Conservation (phyloP, 139 green algal species). For the Tetradesmus lagerheimii region DNA sequence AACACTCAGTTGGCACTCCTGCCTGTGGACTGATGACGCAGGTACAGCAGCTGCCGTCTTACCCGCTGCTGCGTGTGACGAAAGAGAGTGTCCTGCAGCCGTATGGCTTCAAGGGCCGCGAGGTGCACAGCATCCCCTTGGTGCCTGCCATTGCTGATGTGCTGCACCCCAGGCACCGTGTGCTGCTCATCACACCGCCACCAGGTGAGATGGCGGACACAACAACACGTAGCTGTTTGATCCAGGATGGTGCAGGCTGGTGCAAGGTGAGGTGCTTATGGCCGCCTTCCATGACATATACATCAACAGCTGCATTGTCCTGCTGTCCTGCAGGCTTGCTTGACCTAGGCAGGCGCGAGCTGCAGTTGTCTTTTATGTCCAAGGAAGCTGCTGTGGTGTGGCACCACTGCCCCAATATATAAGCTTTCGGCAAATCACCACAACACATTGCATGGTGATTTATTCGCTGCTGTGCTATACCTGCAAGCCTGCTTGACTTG, state of each 20-base stretch:
- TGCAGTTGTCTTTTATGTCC: background rate
- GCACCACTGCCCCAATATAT: no score
- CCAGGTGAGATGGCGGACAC: background rate
- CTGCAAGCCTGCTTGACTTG: no score
- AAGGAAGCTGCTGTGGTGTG: conserved; percentile 10
- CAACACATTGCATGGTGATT: no score
- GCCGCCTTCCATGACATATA: no score
- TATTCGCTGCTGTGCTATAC: no score
- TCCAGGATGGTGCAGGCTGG: no score
- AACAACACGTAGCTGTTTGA: background rate
- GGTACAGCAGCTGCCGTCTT: background rate
- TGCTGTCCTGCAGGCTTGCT: background rate
- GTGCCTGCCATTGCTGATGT: conserved; percentile 11
- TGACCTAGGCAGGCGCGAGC: background rate
- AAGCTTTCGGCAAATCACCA: no score
- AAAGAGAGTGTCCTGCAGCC: background rate
- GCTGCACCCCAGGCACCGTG: background rate
- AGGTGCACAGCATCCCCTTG: conserved; percentile 1
- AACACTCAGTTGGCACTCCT: no score
- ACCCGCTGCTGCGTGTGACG: conserved; percentile 13
- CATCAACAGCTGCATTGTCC: background rate
- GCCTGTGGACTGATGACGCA: background rate
- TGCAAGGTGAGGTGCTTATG: no score
- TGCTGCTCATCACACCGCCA: conserved; percentile 8
- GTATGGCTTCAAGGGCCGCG: conserved; percentile 11